These are phyloP conservation scores for Fomitiporia mediterranea DNA, from an alignment of 1,284 basidiomycete species.

Conservation along the genomic window DNA sequence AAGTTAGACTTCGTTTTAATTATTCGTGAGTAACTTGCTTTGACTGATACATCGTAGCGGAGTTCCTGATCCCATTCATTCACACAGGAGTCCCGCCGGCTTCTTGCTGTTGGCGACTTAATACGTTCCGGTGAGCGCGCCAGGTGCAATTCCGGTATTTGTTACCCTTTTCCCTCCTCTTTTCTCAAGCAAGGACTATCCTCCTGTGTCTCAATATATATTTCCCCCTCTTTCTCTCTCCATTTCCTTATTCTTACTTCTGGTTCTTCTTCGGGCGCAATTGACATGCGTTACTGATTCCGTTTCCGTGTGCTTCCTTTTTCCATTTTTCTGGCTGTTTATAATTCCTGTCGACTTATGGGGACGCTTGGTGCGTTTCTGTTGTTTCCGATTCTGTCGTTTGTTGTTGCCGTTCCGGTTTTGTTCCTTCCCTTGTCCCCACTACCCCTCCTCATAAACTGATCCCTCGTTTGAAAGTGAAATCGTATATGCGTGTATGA, in stretches of 20 bases:
- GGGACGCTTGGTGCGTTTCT: neutral
- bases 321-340: too few relatives aligned
- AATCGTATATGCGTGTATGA: conserved; percentile 12
- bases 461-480: neutral
- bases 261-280: too few relatives aligned
- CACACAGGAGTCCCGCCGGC: neutral
- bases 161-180: neutral
- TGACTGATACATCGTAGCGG: neutral
- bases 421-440: neutral
- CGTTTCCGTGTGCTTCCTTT: too few relatives aligned
- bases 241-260: too few relatives aligned
- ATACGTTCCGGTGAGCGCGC: neutral
- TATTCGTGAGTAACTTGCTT: neutral
- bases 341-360: too few relatives aligned
- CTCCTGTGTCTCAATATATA: too few relatives aligned
- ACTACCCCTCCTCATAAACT: neutral
- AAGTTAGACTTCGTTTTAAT: neutral
- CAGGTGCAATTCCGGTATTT: neutral
- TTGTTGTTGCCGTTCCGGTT: neutral
- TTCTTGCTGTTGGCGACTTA: neutral
- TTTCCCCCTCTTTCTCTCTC: too few relatives aligned
- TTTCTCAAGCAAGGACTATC: too few relatives aligned
- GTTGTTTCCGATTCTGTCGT: neutral
- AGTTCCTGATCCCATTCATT: neutral
- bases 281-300: too few relatives aligned